These are phyloP conservation scores for Vitis amurensis DNA, from an alignment of 164 flowering plant species.

Conservation along the genomic window DNA sequence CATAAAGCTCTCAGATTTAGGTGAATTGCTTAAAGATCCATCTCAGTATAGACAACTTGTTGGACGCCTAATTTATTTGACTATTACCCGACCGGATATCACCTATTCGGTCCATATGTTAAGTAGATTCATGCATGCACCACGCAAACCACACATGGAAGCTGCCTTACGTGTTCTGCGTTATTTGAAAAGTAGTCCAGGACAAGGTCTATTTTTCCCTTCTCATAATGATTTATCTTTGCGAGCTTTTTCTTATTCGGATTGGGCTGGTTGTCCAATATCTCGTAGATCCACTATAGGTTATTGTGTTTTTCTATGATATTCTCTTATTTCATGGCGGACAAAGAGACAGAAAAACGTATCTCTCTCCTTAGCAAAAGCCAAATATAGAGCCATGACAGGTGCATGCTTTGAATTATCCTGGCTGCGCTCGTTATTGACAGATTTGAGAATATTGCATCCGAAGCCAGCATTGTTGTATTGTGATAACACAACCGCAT, in stretches of 20 bases:
- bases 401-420: slow-evolving; percentile 11
- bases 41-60: slow-evolving; percentile 10
- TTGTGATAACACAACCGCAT: no score
- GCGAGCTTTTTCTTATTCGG: neutral
- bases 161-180: neutral
- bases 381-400: slow-evolving; percentile 15
- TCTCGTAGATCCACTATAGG: slow-evolving; percentile 5
- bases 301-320: neutral
- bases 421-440: slow-evolving; percentile 5
- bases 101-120: slow-evolving; percentile 9
- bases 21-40: slow-evolving; percentile 7
- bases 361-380: slow-evolving; percentile 17
- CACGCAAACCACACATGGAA: slow-evolving; percentile 8
- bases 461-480: neutral
- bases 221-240: neutral
- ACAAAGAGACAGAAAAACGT: slow-evolving; percentile 13
- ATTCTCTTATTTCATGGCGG: neutral
- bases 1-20: neutral
- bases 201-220: neutral
- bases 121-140: slow-evolving; percentile 15
- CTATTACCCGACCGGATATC: slow-evolving; percentile 16
- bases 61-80: slow-evolving; percentile 15
- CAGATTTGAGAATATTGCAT: slow-evolving; percentile 4
- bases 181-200: slow-evolving; percentile 4
- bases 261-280: slow-evolving; percentile 7